A percentile compares a stretch with the other conserved stretches of the same genome.
These are phyloP conservation scores for Gremmenia infestans DNA, from an alignment of 2,329 filamentous ascomycete species.

Conservation along the genomic window DNA sequence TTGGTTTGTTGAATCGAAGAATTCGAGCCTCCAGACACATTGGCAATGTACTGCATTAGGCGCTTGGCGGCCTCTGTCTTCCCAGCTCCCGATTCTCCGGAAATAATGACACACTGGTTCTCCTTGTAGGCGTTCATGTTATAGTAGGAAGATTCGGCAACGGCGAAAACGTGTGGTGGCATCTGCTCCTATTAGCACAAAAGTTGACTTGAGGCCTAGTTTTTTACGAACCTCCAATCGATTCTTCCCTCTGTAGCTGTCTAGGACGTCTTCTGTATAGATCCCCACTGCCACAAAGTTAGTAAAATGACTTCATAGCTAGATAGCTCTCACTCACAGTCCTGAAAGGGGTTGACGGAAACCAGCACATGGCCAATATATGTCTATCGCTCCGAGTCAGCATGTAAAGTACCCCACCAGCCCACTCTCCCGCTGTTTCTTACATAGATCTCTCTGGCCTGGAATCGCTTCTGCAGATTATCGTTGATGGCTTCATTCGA, in stretches of 20 bases:
- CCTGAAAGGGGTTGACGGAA: conserved; percentile 96
- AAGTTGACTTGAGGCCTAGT: neutral
- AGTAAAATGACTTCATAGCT: conserved; percentile 27
- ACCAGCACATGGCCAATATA: conserved; percentile 99
- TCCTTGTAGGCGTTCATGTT: conserved; percentile 99
- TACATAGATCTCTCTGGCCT: conserved; percentile 93
- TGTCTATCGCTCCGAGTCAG: conserved; percentile 48
- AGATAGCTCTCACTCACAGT: conserved; percentile 48
- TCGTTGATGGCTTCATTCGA: conserved; percentile 99
- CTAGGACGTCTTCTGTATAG: conserved; percentile 90
- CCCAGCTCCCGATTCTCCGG: conserved; percentile 93
- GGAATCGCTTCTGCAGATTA: conserved; percentile 96
- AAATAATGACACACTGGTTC: conserved; percentile 99
- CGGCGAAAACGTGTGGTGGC: conserved; percentile 94
- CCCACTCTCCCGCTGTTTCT: conserved; percentile 4
- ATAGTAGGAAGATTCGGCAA: conserved; percentile 94
- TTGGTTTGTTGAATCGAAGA: conserved; percentile 89
- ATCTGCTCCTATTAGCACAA: conserved; percentile 38
- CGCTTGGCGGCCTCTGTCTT: conserved; percentile 98
- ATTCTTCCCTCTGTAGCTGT: conserved; percentile 96
- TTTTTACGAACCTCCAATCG: conserved; percentile 64
- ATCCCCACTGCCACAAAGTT: conserved; percentile 65
- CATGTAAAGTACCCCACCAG: neutral
- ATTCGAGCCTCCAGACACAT: conserved; percentile 73
- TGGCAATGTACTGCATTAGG: conserved; percentile 99